These are phyloP conservation scores for Artemisia argyi DNA, from an alignment of 129 eudicot species.

Conservation along the genomic window DNA sequence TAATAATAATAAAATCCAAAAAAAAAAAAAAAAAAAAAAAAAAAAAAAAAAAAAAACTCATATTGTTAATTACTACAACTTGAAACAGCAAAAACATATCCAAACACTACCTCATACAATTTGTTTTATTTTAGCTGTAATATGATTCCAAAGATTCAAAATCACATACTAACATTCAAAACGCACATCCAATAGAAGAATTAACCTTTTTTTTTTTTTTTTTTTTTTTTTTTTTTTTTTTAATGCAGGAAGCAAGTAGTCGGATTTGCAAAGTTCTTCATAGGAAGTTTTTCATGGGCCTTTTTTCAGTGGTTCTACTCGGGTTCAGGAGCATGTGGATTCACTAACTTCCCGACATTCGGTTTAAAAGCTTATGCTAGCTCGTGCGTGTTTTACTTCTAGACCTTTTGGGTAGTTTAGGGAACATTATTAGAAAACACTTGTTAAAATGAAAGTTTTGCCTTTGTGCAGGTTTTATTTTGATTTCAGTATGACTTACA, in stretches of 20 bases:
- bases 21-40: too few species aligned
- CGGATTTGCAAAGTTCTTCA: slow-evolving; percentile 66
- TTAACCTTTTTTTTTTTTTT: too few species aligned
- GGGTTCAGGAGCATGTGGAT: slow-evolving; percentile 65
- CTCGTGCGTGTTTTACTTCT: slow-evolving; percentile 39
- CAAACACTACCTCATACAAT: neutral
- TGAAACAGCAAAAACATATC: neutral
- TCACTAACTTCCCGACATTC: slow-evolving; percentile 61
- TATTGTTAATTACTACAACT: neutral
- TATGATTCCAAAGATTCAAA: neutral
- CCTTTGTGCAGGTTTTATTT: slow-evolving; percentile 82
- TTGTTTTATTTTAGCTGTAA: neutral
- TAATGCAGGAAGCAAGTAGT: slow-evolving; percentile 62
- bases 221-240: too few species aligned
- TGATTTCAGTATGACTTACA: slow-evolving; percentile 84
- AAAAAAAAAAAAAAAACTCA: too few species aligned
- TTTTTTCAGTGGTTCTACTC: slow-evolving; percentile 78
- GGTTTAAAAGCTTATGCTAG: slow-evolving; percentile 71
- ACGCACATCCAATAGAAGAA: neutral
- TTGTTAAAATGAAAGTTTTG: slow-evolving; percentile 10
- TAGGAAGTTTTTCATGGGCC: slow-evolving; percentile 67
- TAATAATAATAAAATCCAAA: too few species aligned
- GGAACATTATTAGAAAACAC: neutral
- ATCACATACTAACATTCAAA: neutral
- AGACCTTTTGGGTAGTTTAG: slow-evolving; percentile 2